Evolutionary conservation across 2,329 filamentous ascomycete species (phyloP).

Genomic region (Cytospora leucostoma): DNA sequence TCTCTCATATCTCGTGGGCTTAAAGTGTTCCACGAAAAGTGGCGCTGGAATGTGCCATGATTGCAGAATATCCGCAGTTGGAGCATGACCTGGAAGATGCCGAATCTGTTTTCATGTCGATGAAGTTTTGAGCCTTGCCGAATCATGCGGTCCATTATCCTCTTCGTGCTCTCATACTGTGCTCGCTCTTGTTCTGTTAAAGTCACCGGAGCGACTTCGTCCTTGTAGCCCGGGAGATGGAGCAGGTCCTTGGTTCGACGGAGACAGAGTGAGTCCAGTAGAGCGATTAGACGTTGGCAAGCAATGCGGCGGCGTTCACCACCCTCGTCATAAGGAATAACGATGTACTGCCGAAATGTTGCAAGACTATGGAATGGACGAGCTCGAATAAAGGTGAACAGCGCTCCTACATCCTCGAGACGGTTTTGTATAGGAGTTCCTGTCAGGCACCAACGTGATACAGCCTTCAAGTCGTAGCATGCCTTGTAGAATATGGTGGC

Average conservation of each 20-base stretch:
- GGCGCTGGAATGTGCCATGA: conserved; percentile 50
- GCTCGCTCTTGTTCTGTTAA: conserved; percentile 37
- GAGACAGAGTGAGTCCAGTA: conserved; percentile 44
- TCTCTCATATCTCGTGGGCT: conserved; percentile 40
- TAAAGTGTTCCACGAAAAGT: conserved; percentile 44
- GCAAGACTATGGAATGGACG: conserved; percentile 44
- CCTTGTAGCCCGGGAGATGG: conserved; percentile 12
- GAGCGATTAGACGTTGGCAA: conserved; percentile 37
- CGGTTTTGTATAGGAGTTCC: conserved; percentile 58
- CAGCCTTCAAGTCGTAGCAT: conserved; percentile 44
- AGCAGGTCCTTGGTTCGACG: conserved; percentile 46
- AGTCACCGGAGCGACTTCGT: conserved; percentile 31
- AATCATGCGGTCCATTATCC: conserved; percentile 42
- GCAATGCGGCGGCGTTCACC: conserved; percentile 27
- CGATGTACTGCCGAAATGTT: conserved; percentile 48
- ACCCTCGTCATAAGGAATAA: conserved; percentile 40
- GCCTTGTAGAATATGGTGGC: conserved; percentile 47
- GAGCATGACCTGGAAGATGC: conserved; percentile 48
- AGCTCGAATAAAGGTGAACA: conserved; percentile 51
- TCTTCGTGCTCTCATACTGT: conserved; percentile 40
- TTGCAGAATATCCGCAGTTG: conserved; percentile 52
- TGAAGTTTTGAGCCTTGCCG: conserved; percentile 40
- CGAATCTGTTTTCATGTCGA: conserved; percentile 42
- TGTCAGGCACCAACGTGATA: conserved; percentile 54
- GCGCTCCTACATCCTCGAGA: conserved; percentile 52